Conservation (phyloP, 2,329 filamentous ascomycete genomes). For the Exophiala mesophila region DNA sequence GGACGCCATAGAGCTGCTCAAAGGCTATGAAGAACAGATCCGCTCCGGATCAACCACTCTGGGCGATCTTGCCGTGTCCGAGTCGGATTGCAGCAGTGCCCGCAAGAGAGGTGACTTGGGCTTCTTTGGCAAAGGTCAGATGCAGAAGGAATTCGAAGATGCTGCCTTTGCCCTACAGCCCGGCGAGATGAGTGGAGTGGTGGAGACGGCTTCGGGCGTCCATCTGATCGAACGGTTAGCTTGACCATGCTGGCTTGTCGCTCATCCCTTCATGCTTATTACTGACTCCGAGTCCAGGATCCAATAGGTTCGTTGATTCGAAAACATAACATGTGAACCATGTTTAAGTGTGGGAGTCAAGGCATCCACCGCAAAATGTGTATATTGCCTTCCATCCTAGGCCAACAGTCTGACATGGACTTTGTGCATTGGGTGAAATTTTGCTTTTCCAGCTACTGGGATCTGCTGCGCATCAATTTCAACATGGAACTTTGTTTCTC, state of each 20-base stretch:
- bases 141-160: conserved; percentile 99
- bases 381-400: too few species aligned
- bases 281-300: conserved; percentile 17
- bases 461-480: too few species aligned
- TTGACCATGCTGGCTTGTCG: background rate
- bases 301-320: too few species aligned
- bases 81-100: conserved; percentile 94
- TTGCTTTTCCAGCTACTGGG: too few species aligned
- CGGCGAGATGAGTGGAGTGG: conserved; percentile 78
- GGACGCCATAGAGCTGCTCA: conserved; percentile 74
- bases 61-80: conserved; percentile 77
- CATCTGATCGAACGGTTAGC: conserved; percentile 90
- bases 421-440: too few species aligned
- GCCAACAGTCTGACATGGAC: too few species aligned
- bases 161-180: conserved; percentile 85
- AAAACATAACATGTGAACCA: too few species aligned
- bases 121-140: conserved; percentile 89
- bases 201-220: conserved; percentile 88
- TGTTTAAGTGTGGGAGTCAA: too few species aligned
- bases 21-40: conserved; percentile 71
- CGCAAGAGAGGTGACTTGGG: conserved; percentile 91
- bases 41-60: conserved; percentile 62
- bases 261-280: background rate
- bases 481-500: too few species aligned
- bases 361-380: too few species aligned